A percentile compares a stretch with the other conserved stretches of the same genome.
Evolutionary conservation across 2,329 filamentous ascomycete species (phyloP).

Genomic region (Apiospora aurea): DNA sequence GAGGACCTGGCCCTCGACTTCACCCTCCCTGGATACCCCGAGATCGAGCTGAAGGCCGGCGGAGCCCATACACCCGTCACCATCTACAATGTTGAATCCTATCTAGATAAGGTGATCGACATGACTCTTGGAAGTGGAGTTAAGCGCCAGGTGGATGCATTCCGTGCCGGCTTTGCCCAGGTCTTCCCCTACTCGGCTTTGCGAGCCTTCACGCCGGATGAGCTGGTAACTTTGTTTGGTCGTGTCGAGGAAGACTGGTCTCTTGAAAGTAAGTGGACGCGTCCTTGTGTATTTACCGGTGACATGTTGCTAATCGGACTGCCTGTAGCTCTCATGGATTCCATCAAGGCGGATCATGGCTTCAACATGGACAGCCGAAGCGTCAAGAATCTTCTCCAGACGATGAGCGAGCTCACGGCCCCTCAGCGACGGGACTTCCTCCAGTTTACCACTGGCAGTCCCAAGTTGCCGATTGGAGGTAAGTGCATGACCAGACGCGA

Average conservation of each 20-base stretch:
- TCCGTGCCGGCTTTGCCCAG: constrained; percentile 88
- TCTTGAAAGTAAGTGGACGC: constrained; percentile 78
- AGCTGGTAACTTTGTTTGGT: constrained; percentile 94
- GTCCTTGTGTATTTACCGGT: background rate
- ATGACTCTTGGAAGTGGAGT: constrained; percentile 91
- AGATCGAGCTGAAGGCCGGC: constrained; percentile 80
- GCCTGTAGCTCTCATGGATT: constrained; percentile 84
- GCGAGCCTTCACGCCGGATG: constrained; percentile 91
- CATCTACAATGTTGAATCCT: constrained; percentile 89
- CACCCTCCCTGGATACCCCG: constrained; percentile 88
- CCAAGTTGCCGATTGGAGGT: constrained; percentile 98
- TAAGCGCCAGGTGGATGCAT: constrained; percentile 87
- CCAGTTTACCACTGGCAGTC: constrained; percentile 97
- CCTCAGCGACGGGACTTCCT: constrained; percentile 88
- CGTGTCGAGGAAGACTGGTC: constrained; percentile 96
- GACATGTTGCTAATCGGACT: background rate
- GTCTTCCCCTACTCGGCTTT: constrained; percentile 96
- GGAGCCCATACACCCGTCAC: constrained; percentile 80
- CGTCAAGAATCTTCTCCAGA: constrained; percentile 89
- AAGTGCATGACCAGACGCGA: constrained; percentile 46
- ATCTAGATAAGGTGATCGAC: constrained; percentile 89
- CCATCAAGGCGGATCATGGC: constrained; percentile 97
- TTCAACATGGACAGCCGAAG: constrained; percentile 99
- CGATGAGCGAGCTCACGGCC: constrained; percentile 85
- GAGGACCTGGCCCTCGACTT: constrained; percentile 94